A percentile compares a stretch with the other conserved stretches of the same genome.
These are phyloP conservation scores for Odonthalia washingtoniensis DNA, from an alignment of 31 red algal genomes.

Conservation along the genomic window DNA sequence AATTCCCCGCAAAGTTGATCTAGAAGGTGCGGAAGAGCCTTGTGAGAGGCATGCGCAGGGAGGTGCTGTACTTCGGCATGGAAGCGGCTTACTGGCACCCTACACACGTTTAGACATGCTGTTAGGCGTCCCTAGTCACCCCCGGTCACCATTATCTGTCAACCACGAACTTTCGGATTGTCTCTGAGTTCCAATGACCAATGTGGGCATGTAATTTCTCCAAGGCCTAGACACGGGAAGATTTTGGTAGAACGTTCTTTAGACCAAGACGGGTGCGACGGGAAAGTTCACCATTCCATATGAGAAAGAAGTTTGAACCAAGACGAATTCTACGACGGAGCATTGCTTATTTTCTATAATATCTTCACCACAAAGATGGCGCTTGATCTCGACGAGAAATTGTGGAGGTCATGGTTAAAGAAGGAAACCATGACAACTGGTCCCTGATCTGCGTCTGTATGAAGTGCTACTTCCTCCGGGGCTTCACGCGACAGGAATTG, in stretches of 20 bases:
- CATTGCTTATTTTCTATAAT: not conserved
- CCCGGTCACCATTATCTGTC: slow-evolving; percentile 39
- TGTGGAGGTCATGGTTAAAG: too few species aligned
- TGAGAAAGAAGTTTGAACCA: not conserved
- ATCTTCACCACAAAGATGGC: not conserved
- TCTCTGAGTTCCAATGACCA: slow-evolving; percentile 5
- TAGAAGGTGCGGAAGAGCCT: slow-evolving; percentile 34
- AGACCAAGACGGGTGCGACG: not conserved
- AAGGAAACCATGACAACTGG: too few species aligned
- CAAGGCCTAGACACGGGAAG: not conserved
- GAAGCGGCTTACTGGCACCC: not conserved
- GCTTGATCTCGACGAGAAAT: not conserved
- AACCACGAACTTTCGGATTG: not conserved
- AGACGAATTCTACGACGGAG: not conserved
- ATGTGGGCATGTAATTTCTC: slow-evolving; percentile 2
- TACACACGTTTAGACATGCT: slow-evolving; percentile 4
- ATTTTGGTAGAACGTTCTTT: not conserved
- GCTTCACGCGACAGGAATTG: not conserved
- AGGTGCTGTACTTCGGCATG: slow-evolving; percentile 1
- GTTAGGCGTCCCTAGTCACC: not conserved
- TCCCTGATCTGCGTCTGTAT: not conserved
- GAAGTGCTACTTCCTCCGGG: not conserved
- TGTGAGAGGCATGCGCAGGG: not conserved
- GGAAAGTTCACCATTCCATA: not conserved
- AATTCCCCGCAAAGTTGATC: not conserved